Evolutionary conservation across 768 basidiomycete genomes (phyloP).

Genomic region (Piloderma croceum): DNA sequence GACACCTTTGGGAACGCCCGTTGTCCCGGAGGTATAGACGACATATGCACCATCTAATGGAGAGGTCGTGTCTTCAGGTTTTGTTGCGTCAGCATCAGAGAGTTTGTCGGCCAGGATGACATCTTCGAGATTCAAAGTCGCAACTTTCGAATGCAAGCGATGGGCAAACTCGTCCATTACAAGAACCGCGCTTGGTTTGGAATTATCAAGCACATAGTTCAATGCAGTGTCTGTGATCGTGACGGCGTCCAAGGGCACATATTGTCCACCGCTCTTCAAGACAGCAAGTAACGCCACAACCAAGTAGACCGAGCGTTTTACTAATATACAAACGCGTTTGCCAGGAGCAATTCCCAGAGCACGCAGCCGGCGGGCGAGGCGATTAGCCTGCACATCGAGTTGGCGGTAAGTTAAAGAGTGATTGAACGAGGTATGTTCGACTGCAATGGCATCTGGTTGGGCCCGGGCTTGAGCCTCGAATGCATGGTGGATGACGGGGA

Average conservation of each 20-base stretch:
- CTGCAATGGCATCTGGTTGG: slow-evolving; percentile 40
- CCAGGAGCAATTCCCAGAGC: slow-evolving; percentile 39
- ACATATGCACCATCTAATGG: slow-evolving; percentile 47
- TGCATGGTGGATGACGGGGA: slow-evolving; percentile 50
- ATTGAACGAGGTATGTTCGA: slow-evolving; percentile 36
- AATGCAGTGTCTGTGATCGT: slow-evolving; percentile 53
- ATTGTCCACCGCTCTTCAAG: slow-evolving; percentile 54
- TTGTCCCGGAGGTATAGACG: slow-evolving; percentile 55
- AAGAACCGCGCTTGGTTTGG: slow-evolving; percentile 38
- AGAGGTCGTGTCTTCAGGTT: slow-evolving; percentile 33
- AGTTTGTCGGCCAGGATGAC: neutral
- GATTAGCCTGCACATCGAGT: slow-evolving; percentile 44
- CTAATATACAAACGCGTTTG: slow-evolving; percentile 49
- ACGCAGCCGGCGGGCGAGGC: slow-evolving; percentile 40
- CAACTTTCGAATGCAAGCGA: slow-evolving; percentile 20
- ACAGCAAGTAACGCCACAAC: slow-evolving; percentile 49
- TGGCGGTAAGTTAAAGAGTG: slow-evolving; percentile 45
- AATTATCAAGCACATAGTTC: slow-evolving; percentile 45
- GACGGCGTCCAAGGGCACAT: slow-evolving; percentile 54
- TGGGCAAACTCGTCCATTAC: slow-evolving; percentile 36
- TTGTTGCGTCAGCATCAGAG: slow-evolving; percentile 10
- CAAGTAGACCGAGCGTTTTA: slow-evolving; percentile 49
- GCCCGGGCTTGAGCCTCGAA: slow-evolving; percentile 42
- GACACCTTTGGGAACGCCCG: slow-evolving; percentile 55
- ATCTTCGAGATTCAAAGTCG: slow-evolving; percentile 3